Conservation (phyloP, 495 filamentous ascomycete species). For the Poronia punctata region DNA sequence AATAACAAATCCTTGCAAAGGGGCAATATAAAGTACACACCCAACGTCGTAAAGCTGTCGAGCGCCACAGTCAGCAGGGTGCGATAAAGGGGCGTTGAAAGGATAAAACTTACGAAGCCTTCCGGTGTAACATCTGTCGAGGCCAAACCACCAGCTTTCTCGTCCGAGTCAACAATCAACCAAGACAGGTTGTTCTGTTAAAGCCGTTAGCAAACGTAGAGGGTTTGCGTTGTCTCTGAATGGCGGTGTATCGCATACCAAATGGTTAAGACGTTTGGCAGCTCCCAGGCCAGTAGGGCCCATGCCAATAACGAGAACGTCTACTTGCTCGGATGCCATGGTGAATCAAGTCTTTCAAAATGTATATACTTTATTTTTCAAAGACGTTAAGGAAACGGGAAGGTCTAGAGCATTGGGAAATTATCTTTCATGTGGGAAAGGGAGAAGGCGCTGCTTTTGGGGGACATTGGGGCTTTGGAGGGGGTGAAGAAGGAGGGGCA, state of each 20-base stretch:
- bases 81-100: not conserved
- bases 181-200: constrained; percentile 79
- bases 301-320: constrained; percentile 97
- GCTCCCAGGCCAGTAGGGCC: constrained; percentile 95
- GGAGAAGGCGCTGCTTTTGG: constrained; percentile 9
- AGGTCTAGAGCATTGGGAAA: constrained; percentile 6
- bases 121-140: constrained; percentile 94
- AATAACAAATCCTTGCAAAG: no score
- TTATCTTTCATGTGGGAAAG: not conserved
- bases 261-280: constrained; percentile 93
- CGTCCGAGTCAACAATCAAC: constrained; percentile 90
- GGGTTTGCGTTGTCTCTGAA: constrained; percentile 4
- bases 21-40: constrained; percentile 8
- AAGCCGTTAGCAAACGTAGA: constrained; percentile 21
- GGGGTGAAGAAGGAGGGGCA: constrained; percentile 2
- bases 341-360: constrained; percentile 12
- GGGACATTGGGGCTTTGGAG: constrained; percentile 2
- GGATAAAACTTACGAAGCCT: constrained; percentile 75
- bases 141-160: constrained; percentile 91
- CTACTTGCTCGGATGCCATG: constrained; percentile 45
- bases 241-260: constrained; percentile 53
- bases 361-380: not conserved
- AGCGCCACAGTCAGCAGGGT: constrained; percentile 16
- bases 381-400: not conserved
- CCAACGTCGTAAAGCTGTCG: constrained; percentile 94